phyloP scores from a whole-genome alignment of 176 grass and related monocot species.

The Puya raimondii region DNA sequence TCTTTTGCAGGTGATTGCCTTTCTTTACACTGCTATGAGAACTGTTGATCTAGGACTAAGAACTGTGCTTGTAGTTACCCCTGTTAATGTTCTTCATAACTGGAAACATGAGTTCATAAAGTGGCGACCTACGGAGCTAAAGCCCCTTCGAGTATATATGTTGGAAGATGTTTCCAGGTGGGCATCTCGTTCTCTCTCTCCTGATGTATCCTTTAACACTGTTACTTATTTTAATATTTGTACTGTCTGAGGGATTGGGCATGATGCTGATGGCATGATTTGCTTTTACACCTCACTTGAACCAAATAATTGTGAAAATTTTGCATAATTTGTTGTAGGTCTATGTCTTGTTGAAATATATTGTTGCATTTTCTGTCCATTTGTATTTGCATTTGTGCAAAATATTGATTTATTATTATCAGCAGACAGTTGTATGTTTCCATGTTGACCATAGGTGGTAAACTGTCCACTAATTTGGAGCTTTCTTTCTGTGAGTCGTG shows the following conservation, averaged over 20 bases:
- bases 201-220: slow-evolving; percentile 31
- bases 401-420: neutral
- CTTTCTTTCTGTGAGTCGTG: neutral
- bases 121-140: slow-evolving; percentile 69
- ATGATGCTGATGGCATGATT: neutral
- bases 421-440: neutral
- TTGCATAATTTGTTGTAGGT: neutral
- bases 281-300: neutral
- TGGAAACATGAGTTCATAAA: slow-evolving; percentile 91
- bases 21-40: slow-evolving; percentile 82
- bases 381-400: neutral
- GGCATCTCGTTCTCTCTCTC: slow-evolving; percentile 17
- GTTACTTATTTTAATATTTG: neutral
- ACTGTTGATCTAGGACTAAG: slow-evolving; percentile 51
- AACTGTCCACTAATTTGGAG: neutral
- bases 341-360: neutral
- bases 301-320: neutral
- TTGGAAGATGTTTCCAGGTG: slow-evolving; percentile 85
- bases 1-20: slow-evolving; percentile 85
- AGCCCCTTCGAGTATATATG: slow-evolving; percentile 75
- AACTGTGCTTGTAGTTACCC: slow-evolving; percentile 83
- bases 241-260: neutral
- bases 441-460: neutral
- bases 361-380: neutral
- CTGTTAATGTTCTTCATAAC: slow-evolving; percentile 97